Conservation (phyloP, 2,329 filamentous ascomycete species). For the Hymenotorrendiella dingleyae region DNA sequence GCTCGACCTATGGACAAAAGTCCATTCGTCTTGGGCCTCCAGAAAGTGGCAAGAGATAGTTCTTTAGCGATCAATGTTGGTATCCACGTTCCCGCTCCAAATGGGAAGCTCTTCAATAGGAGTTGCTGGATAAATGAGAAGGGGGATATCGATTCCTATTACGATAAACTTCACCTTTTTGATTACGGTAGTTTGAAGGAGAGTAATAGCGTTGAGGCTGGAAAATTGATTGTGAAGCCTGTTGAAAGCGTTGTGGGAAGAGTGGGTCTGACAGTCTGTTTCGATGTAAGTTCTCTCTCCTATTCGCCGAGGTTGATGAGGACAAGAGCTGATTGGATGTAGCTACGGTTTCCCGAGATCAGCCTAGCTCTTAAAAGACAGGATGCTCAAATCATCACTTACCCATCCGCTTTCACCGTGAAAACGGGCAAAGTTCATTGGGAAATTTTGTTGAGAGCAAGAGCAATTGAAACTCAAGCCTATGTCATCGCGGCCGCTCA, state of each 20-base stretch:
- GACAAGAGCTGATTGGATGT: background rate
- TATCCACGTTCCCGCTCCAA: constrained; percentile 64
- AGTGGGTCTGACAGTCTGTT: constrained; percentile 79
- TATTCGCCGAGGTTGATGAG: background rate
- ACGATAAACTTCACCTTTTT: constrained; percentile 91
- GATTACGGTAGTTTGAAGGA: constrained; percentile 64
- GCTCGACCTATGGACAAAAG: constrained; percentile 60
- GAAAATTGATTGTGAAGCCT: constrained; percentile 56
- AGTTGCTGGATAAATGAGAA: constrained; percentile 59
- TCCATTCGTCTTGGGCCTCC: constrained; percentile 72
- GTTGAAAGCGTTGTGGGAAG: constrained; percentile 69
- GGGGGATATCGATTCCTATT: constrained; percentile 53
- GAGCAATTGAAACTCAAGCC: constrained; percentile 83
- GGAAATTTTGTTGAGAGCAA: constrained; percentile 69
- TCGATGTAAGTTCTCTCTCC: constrained; percentile 51
- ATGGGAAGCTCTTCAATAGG: constrained; percentile 53
- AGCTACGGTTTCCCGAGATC: constrained; percentile 74
- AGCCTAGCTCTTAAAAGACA: constrained; percentile 59
- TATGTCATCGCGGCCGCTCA: constrained; percentile 87
- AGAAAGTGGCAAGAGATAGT: constrained; percentile 57
- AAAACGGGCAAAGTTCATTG: constrained; percentile 83
- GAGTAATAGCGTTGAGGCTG: constrained; percentile 62
- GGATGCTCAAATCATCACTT: constrained; percentile 71
- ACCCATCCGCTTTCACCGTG: constrained; percentile 86
- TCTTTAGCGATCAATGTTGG: constrained; percentile 75